Conservation (phyloP, 331 rosid genomes). For the Pyracantha coccinea region DNA sequence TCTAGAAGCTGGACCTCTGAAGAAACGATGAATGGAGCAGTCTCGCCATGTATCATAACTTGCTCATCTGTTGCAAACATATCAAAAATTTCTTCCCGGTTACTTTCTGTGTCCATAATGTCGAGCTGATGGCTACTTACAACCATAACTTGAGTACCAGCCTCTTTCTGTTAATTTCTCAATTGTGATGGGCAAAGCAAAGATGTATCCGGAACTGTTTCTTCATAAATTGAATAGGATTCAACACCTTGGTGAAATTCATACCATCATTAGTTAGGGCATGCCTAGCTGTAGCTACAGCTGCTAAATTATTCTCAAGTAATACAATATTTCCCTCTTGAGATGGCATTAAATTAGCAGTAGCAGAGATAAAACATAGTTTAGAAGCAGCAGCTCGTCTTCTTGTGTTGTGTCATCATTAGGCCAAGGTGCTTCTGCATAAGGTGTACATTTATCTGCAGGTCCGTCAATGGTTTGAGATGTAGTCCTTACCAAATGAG, state of each 20-base stretch:
- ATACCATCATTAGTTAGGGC: conserved; percentile 17
- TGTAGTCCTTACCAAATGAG: conserved; percentile 14
- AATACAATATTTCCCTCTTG: conserved; percentile 25
- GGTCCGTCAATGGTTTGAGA: conserved; percentile 27
- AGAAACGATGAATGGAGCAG: conserved; percentile 1
- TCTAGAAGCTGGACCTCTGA: conserved; percentile 25
- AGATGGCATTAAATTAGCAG: conserved; percentile 25
- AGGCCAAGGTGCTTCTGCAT: conserved; percentile 26
- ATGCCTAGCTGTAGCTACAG: conserved; percentile 24
- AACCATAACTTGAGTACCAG: conserved; percentile 19
- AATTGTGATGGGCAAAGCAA: conserved; percentile 19
- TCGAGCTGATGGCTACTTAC: conserved; percentile 23
- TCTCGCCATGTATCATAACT: conserved; percentile 11
- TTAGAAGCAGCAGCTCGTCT: conserved; percentile 21
- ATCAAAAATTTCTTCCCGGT: conserved; percentile 23
- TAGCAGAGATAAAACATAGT: conserved; percentile 11
- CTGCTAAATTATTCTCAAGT: conserved; percentile 15
- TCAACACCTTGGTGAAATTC: conserved; percentile 25
- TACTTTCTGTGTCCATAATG: conserved; percentile 23
- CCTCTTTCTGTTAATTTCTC: conserved; percentile 32
- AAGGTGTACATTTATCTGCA: conserved; percentile 24
- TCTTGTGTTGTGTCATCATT: conserved; percentile 28
- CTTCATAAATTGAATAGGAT: conserved; percentile 21
- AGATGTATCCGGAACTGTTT: conserved; percentile 22
- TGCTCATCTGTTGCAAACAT: conserved; percentile 25